Base-by-base conservation (phyloP, 352 stramenopile genomes). In the Globisporangium parvum region DNA sequence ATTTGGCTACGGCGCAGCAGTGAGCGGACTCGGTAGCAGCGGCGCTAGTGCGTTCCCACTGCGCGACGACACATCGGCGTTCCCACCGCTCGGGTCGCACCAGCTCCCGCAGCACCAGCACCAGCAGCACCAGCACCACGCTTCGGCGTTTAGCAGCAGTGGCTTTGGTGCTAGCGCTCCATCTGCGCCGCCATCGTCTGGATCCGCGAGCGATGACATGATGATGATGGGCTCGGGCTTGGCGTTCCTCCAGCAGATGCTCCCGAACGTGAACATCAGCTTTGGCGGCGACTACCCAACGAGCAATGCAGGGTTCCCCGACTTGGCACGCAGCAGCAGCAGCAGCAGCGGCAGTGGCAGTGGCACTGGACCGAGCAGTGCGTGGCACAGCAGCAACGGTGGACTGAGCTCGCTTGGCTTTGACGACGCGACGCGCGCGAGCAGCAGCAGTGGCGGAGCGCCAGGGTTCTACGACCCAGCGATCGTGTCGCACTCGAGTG, bases 201-300 rank as follows among this genome's bases (percentile, higher is more conserved):
- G 3, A 31, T 31, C 26, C 26, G 26, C 66, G 6, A 23, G 44
- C 46, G 58, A 57, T 44, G 59, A 52, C 45, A 51, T 57, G 39
- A 45, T 28, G 40, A 51, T 39, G 12, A 47, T 49, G n/a, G 56
- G 54, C 3, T 72, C 66, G 17, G 83, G 83, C 0, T 65, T 93
- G 1, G 83, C 80, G 40, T 93, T 91, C 60, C 66, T 93, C 28
- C 83, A 93, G 74, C 78, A 91, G 57, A 93, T 93, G 83, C 76
- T 93, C 18, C 83, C 83, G 11, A 93, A 93, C 53, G 83, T 93
- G 31, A 91, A 93, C 69, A 93, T 93, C 51, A 93, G 83, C 69
- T 89, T 79, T 51, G 81, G 83, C n/a, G 77, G 79, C 20, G 77
- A 91, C 46, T 91, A 84, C 45, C 59, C 68, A 14, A 53, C 56